Base-by-base conservation (phyloP, 2,329 filamentous ascomycete genomes). In the Pestalotiopsis sp. region DNA sequence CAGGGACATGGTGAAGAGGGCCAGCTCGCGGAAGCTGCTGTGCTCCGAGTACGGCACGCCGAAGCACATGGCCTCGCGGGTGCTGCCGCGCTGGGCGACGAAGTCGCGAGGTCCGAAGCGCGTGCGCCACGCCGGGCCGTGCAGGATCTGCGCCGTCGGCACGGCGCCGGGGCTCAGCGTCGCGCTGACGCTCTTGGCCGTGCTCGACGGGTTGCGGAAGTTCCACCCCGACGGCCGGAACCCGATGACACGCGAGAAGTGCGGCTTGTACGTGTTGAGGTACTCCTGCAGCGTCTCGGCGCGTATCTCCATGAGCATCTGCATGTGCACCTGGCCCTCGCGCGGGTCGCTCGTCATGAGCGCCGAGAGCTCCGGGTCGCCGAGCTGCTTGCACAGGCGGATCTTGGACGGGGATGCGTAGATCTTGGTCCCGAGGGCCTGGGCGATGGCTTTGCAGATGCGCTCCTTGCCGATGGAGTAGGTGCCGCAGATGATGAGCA, bases 381-480 rank as follows among this genome's bases (percentile, higher is more conserved):
- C 94, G 0, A 99, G 87, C 72, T 94, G 94, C 25, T 88, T 86
- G 80, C 94, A 95, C 31, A 98, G 93, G 71, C 91, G 90, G 78
- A 94, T 92, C 81, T 99, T 99, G 66, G 87, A 85, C 0, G 94
- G 84, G 1, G 93, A 90, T 0, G 95, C 95, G 76, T 92, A 99
- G 71, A 99, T 98, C 77, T 97, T 97, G 73, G 91, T 93, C 52
- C 90, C 85, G 2, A 99, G 85, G 0, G 95, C 95, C 74, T 91
- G 89, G 3, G 96, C 96, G 71, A 99, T 97, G 58, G 94, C 95
- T 39, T 97, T 86, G 78, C 95, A 98, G 72, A 99, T 95, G 55
- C 95, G 92, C 80, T 99, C 96, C 81, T 99, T 99, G 76, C 96
- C 96, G 75, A 99, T 99, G 74, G 93, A 97, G 81, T 99, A 99